Evolutionary conservation across 2,329 filamentous ascomycete genomes (phyloP).

Genomic region (Coleophoma eucalyptorum): DNA sequence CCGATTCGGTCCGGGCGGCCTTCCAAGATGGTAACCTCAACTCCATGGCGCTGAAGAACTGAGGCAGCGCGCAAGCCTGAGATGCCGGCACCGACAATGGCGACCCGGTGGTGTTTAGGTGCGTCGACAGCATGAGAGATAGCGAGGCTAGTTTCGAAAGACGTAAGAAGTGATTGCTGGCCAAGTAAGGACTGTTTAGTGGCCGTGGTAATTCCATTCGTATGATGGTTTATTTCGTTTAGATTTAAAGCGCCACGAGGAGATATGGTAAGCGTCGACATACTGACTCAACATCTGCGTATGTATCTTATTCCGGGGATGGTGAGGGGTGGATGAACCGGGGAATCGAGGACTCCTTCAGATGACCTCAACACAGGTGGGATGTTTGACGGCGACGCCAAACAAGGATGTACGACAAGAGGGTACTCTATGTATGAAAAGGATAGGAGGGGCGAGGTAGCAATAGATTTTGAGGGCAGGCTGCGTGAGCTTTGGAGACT

Average conservation of each 20-base stretch:
- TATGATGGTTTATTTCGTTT: constrained; percentile 23
- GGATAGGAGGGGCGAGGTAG: no score
- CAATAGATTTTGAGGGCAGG: no score
- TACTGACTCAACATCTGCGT: constrained; percentile 27
- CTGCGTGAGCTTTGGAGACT: no score
- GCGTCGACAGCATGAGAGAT: background rate
- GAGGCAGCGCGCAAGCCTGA: constrained; percentile 54
- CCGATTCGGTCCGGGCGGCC: constrained; percentile 48
- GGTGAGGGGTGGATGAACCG: constrained; percentile 4
- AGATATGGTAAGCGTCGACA: constrained; percentile 26
- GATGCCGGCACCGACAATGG: constrained; percentile 52
- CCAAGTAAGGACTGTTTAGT: constrained; percentile 5
- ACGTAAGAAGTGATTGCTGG: background rate
- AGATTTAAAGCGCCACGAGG: constrained; percentile 24
- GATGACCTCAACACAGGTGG: background rate
- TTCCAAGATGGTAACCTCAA: constrained; percentile 51
- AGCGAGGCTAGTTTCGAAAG: background rate
- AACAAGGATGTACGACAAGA: constrained; percentile 1
- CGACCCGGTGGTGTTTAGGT: constrained; percentile 34
- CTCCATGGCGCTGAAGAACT: constrained; percentile 46
- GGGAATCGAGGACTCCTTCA: constrained; percentile 1
- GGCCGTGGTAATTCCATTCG: constrained; percentile 13
- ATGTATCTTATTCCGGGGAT: constrained; percentile 8
- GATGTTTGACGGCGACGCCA: background rate
- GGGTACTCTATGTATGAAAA: background rate